Conservation (phyloP, 129 eudicot genomes). For the Dittrichia graveolens region DNA sequence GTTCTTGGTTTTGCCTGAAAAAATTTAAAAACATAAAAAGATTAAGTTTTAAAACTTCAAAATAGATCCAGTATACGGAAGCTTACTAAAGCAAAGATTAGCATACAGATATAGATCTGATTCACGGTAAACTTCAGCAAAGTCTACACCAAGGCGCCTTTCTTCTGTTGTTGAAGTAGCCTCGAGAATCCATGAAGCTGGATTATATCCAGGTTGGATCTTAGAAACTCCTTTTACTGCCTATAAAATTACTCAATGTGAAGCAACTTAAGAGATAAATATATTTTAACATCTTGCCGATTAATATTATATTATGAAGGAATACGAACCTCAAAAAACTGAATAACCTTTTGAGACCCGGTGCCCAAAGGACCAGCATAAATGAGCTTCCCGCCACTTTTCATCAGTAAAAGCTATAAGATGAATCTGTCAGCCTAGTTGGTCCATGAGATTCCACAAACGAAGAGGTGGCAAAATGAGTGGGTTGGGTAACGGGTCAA, state of each 20-base stretch:
- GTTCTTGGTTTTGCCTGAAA: constrained; percentile 63
- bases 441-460: constrained; percentile 1
- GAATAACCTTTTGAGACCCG: constrained; percentile 62
- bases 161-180: constrained; percentile 68
- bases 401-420: constrained; percentile 74
- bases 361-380: constrained; percentile 88
- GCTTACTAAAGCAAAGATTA: not conserved
- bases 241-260: constrained; percentile 30
- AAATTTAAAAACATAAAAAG: constrained; percentile 1
- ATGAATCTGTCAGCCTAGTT: constrained; percentile 17
- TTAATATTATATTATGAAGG: constrained; percentile 8
- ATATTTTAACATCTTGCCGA: not conserved
- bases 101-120: constrained; percentile 58
- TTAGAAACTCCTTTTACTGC: constrained; percentile 56
- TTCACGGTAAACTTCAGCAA: constrained; percentile 51
- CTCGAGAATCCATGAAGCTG: constrained; percentile 81
- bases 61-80: not conserved
- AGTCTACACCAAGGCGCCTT: constrained; percentile 58
- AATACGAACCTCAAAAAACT: constrained; percentile 65
- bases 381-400: constrained; percentile 83
- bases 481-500: constrained; percentile 13
- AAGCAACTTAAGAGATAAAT: not conserved
- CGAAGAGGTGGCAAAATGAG: not conserved
- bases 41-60: not conserved
- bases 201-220: constrained; percentile 56